Conservation (phyloP, 2,329 filamentous ascomycete species). For the Fusarium setosum region DNA sequence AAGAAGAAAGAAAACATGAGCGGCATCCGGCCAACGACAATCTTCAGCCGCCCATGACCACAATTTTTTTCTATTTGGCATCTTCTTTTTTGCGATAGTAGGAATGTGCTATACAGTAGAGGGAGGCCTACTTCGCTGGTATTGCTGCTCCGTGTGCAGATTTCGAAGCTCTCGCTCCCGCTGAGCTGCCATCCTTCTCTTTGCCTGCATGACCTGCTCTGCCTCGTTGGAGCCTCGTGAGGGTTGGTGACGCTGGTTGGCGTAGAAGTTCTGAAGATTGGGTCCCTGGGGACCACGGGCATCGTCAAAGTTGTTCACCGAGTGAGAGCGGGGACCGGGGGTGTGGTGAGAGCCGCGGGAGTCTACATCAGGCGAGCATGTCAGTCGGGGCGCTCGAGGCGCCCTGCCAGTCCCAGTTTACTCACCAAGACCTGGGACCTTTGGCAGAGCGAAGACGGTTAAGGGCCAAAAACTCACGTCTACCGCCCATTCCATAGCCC, state of each 20-base stretch:
- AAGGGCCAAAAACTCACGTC: slow-evolving; percentile 78
- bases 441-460: slow-evolving; percentile 13
- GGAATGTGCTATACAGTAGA: slow-evolving; percentile 74
- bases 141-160: slow-evolving; percentile 99
- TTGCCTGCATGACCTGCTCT: slow-evolving; percentile 99
- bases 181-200: slow-evolving; percentile 98
- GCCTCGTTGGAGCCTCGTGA: slow-evolving; percentile 87
- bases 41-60: slow-evolving; percentile 41
- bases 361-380: slow-evolving; percentile 61
- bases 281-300: slow-evolving; percentile 76
- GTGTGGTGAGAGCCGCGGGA: slow-evolving; percentile 74
- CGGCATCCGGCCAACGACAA: slow-evolving; percentile 35
- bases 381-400: slow-evolving; percentile 36
- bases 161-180: slow-evolving; percentile 99
- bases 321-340: slow-evolving; percentile 80
- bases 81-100: slow-evolving; percentile 49
- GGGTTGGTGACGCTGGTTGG: slow-evolving; percentile 90
- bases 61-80: slow-evolving; percentile 53
- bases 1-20: slow-evolving; percentile 40
- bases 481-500: slow-evolving; percentile 78
- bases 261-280: slow-evolving; percentile 92
- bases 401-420: slow-evolving; percentile 30
- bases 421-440: slow-evolving; percentile 32
- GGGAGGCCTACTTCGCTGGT: slow-evolving; percentile 97
- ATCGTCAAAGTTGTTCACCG: slow-evolving; percentile 84